phyloP scores from a whole-genome alignment of 2,329 filamentous ascomycete species.

The Pseudogymnoascus sp. region DNA sequence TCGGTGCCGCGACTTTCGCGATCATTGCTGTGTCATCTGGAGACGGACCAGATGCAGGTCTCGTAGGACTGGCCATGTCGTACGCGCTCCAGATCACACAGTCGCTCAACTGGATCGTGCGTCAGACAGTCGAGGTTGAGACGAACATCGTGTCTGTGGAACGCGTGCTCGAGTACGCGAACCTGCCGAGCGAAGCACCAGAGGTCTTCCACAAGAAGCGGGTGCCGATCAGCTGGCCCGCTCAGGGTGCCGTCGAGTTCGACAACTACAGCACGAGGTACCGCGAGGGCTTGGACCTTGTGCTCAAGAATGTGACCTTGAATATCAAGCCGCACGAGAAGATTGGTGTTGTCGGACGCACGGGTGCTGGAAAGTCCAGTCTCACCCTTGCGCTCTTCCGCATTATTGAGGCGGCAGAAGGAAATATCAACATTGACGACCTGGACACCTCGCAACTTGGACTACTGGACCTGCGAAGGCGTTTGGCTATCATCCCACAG shows the following conservation, averaged over 20 bases:
- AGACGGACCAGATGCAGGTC: conserved; percentile 59
- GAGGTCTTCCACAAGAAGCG: conserved; percentile 86
- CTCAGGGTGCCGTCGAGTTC: conserved; percentile 81
- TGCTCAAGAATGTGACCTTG: conserved; percentile 86
- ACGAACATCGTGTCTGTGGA: conserved; percentile 99
- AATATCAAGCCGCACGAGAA: conserved; percentile 96
- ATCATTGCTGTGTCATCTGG: conserved; percentile 72
- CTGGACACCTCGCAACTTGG: conserved; percentile 88
- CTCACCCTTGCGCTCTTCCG: conserved; percentile 89
- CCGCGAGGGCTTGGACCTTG: conserved; percentile 79
- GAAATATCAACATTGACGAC: conserved; percentile 81
- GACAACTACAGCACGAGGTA: conserved; percentile 93
- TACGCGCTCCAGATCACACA: conserved; percentile 96
- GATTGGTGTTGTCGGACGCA: conserved; percentile 94
- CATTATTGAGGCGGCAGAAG: conserved; percentile 81
- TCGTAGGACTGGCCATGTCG: conserved; percentile 91
- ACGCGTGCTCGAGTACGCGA: conserved; percentile 91
- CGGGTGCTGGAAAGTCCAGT: conserved; percentile 92
- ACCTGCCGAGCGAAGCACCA: conserved; percentile 84
- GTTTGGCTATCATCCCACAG: conserved; percentile 94
- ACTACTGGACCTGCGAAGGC: conserved; percentile 76
- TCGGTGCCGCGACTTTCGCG: conserved; percentile 75
- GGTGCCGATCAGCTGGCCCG: conserved; percentile 85
- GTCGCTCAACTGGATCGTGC: conserved; percentile 97
- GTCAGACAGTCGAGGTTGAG: conserved; percentile 98